Evolutionary conservation across 2,329 filamentous ascomycete species (phyloP).

Genomic region (Fusarium udum): DNA sequence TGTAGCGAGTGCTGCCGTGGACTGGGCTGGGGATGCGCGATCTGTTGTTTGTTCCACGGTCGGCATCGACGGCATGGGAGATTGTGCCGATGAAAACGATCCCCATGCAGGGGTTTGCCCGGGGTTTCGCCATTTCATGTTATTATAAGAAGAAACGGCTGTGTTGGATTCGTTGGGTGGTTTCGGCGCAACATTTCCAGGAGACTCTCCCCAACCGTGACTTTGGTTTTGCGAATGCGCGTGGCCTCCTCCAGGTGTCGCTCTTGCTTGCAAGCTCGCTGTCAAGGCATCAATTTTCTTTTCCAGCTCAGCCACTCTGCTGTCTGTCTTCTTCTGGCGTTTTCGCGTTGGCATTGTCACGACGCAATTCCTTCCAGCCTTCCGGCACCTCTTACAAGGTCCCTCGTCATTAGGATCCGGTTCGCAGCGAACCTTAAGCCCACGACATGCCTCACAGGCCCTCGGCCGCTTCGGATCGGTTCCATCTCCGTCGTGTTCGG

Average conservation of each 20-base stretch:
- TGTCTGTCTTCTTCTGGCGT: slow-evolving; percentile 91
- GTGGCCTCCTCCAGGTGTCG: slow-evolving; percentile 31
- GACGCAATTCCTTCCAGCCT: slow-evolving; percentile 80
- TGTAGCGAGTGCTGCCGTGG: slow-evolving; percentile 6
- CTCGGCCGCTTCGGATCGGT: slow-evolving; percentile 72
- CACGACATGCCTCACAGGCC: slow-evolving; percentile 79
- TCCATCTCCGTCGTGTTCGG: slow-evolving; percentile 37
- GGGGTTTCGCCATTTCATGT: slow-evolving; percentile 16
- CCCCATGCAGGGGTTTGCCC: slow-evolving; percentile 31
- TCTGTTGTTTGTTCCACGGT: slow-evolving; percentile 27
- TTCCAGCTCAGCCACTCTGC: slow-evolving; percentile 87
- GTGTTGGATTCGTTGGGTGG: slow-evolving; percentile 9
- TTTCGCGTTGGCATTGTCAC: slow-evolving; percentile 80
- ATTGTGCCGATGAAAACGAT: slow-evolving; percentile 16
- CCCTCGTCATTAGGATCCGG: slow-evolving; percentile 73
- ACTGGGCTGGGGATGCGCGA: slow-evolving; percentile 13
- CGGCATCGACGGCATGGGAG: slow-evolving; percentile 6
- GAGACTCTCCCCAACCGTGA: slow-evolving; percentile 19
- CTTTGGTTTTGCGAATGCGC: slow-evolving; percentile 4
- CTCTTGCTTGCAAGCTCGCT: slow-evolving; percentile 74
- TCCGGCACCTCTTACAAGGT: slow-evolving; percentile 79
- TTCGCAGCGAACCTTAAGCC: slow-evolving; percentile 86
- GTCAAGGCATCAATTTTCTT: slow-evolving; percentile 92
- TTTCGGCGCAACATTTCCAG: slow-evolving; percentile 10
- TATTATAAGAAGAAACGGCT: slow-evolving; percentile 10